Evolutionary conservation across 2,329 filamentous ascomycete species (phyloP).

Genomic region (Allantophomopsis lycopodina): DNA sequence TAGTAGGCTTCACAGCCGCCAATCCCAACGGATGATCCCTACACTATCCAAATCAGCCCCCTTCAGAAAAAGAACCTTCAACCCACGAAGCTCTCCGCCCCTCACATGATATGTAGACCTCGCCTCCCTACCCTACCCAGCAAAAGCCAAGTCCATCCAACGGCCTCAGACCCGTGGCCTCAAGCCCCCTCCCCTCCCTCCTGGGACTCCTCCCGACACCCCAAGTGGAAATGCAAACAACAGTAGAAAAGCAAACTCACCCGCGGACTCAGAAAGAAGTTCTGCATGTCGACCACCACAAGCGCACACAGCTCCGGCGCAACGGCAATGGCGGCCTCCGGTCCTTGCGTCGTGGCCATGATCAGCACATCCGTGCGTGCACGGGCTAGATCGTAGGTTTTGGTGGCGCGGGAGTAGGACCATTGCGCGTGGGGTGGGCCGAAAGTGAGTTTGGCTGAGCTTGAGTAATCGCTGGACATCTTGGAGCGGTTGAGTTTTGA

Average conservation of each 20-base stretch:
- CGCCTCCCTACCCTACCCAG: too few relatives aligned
- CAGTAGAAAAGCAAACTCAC: too few relatives aligned
- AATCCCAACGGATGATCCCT: constrained; percentile 24
- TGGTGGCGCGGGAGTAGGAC: not conserved
- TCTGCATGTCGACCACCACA: constrained; percentile 38
- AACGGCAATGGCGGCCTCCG: constrained; percentile 11
- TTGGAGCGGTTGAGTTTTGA: too few relatives aligned
- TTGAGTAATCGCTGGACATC: too few relatives aligned
- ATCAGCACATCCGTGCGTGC: not conserved
- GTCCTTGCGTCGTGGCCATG: not conserved
- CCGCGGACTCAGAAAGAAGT: constrained; percentile 30
- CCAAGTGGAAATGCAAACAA: too few relatives aligned
- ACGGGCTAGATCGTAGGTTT: not conserved
- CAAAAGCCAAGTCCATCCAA: too few relatives aligned
- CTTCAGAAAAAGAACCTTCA: too few relatives aligned
- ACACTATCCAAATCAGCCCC: constrained; percentile 10
- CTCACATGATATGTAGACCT: too few relatives aligned
- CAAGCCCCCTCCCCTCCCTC: too few relatives aligned
- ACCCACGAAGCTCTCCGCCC: too few relatives aligned
- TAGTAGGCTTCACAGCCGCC: constrained; percentile 25
- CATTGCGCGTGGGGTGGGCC: not conserved
- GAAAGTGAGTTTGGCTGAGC: not conserved
- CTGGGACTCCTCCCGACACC: too few relatives aligned
- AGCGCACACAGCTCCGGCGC: constrained; percentile 27
- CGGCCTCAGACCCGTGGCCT: too few relatives aligned